Conservation (phyloP, 169 alveolate species). For the Cytauxzoon felis region DNA sequence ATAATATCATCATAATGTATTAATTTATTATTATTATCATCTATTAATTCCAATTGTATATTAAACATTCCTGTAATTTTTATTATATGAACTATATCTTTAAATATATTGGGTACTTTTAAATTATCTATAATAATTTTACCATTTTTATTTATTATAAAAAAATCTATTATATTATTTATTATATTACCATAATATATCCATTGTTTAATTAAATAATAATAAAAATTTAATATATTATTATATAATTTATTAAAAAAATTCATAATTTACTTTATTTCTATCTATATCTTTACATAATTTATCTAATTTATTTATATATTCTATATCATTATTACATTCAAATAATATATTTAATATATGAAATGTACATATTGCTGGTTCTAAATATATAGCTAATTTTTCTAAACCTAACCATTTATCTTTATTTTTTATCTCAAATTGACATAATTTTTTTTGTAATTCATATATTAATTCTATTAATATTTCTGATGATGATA, state of each 20-base stretch:
- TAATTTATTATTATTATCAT: too few relatives aligned
- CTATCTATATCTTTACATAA: too few relatives aligned
- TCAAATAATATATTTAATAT: slow-evolving; percentile 8
- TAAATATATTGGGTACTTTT: too few relatives aligned
- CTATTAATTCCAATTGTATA: too few relatives aligned
- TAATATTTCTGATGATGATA: slow-evolving; percentile 38
- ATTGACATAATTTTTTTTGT: slow-evolving; percentile 41
- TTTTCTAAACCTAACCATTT: slow-evolving; percentile 31
- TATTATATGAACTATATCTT: too few relatives aligned
- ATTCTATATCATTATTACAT: slow-evolving; percentile 1
- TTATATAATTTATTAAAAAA: too few relatives aligned
- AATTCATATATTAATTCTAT: slow-evolving; percentile 49
- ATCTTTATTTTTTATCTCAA: slow-evolving; percentile 27
- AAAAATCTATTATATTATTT: too few relatives aligned
- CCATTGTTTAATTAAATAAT: slow-evolving; percentile 28
- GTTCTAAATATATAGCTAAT: slow-evolving; percentile 34
- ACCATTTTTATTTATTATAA: too few relatives aligned
- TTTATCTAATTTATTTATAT: slow-evolving; percentile 6
- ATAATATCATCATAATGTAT: too few relatives aligned
- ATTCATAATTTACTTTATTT: too few relatives aligned
- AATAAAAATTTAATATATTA: slow-evolving; percentile 27
- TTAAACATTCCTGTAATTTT: too few relatives aligned
- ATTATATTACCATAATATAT: slow-evolving; percentile 18
- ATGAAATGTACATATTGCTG: slow-evolving; percentile 38
- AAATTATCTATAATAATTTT: too few relatives aligned